Evolutionary conservation across 495 filamentous ascomycete genomes (phyloP).

Genomic region (Aspergillus leporis): DNA sequence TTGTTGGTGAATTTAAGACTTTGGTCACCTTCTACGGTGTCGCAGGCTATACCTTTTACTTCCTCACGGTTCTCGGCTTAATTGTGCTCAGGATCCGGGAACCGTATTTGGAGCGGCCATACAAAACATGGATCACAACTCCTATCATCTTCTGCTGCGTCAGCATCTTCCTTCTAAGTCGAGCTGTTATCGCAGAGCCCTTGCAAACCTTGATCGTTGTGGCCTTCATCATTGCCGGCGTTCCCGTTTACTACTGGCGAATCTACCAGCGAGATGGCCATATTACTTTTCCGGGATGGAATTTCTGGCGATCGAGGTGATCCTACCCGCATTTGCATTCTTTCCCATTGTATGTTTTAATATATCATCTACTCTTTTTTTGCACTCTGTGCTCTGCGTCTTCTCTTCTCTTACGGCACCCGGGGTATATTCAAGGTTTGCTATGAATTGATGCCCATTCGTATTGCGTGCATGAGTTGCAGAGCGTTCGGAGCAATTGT

Average conservation of each 20-base stretch:
- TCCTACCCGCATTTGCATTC: background rate
- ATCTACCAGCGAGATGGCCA: conserved; percentile 58
- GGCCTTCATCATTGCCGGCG: conserved; percentile 75
- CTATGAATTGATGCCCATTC: conserved; percentile 34
- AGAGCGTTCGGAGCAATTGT: background rate
- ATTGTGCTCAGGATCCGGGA: conserved; percentile 89
- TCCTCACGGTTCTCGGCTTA: conserved; percentile 88
- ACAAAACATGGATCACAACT: conserved; percentile 93
- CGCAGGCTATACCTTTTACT: conserved; percentile 95
- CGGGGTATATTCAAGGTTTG: background rate
- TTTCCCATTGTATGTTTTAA: conserved; percentile 3
- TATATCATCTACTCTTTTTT: background rate
- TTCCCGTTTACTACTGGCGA: conserved; percentile 88
- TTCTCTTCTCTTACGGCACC: conserved; percentile 2
- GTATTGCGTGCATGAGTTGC: conserved; percentile 17
- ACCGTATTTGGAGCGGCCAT: conserved; percentile 83
- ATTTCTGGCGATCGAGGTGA: conserved; percentile 57
- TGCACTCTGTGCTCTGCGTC: background rate
- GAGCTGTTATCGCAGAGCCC: conserved; percentile 88
- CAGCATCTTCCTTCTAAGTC: conserved; percentile 83
- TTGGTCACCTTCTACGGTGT: conserved; percentile 96
- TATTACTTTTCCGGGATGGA: conserved; percentile 54
- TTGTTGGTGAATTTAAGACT: conserved; percentile 87
- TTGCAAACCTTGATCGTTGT: conserved; percentile 84
- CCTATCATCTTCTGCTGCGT: conserved; percentile 99